Conservation (phyloP, 257 asterid species). For the Solanum bulbocastanum region DNA sequence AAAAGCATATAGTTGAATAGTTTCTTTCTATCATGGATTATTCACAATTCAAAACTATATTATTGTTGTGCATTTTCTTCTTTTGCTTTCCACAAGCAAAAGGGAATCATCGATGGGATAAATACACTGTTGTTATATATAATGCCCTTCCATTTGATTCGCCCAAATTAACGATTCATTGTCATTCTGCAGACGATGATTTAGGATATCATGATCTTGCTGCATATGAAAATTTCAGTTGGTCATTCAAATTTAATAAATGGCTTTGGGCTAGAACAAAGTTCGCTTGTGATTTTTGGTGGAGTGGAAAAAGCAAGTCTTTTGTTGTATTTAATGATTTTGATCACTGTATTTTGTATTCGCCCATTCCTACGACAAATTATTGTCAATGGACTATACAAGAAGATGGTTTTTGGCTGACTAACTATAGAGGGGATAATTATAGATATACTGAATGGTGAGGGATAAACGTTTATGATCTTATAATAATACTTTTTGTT, state of each 20-base stretch:
- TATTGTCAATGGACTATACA: neutral
- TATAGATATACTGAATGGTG: neutral
- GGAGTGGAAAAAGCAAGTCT: neutral
- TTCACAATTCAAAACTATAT: neutral
- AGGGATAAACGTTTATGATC: neutral
- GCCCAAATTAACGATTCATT: neutral
- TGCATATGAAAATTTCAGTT: neutral
- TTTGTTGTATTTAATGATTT: neutral
- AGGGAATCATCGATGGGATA: neutral
- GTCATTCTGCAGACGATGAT: neutral
- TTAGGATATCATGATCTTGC: neutral
- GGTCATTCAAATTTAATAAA: neutral
- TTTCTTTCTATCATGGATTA: neutral
- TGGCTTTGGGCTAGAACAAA: neutral
- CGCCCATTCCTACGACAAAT: neutral
- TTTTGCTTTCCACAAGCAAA: neutral
- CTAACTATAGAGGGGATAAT: neutral
- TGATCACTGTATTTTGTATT: neutral
- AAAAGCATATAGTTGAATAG: neutral
- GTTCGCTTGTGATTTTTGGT: neutral
- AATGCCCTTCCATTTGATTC: neutral
- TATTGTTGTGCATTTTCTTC: neutral
- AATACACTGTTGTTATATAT: neutral
- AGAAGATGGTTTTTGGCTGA: neutral
- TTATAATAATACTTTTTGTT: no score